Conservation (phyloP, 768 basidiomycete genomes). For the Mrakia hoshinonis region DNA sequence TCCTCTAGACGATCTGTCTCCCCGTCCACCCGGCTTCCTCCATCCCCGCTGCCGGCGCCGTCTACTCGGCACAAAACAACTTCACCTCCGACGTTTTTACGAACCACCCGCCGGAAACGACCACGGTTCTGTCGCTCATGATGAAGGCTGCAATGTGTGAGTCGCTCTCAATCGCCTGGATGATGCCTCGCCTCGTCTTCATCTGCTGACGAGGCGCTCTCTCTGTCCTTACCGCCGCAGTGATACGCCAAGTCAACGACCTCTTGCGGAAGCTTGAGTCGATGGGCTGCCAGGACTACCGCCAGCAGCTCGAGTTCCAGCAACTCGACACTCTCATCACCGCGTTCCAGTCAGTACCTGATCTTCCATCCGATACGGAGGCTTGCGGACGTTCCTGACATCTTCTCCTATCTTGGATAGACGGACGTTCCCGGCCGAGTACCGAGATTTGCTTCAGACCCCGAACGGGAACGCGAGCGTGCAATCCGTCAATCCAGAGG, state of each 20-base stretch:
- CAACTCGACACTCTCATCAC: conserved; percentile 9
- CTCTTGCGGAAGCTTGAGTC: background rate
- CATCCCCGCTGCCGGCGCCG: background rate
- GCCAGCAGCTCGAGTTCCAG: conserved; percentile 6
- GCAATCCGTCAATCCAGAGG: background rate
- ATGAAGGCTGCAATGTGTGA: background rate
- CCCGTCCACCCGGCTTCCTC: background rate
- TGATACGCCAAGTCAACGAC: conserved; percentile 4
- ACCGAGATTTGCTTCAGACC: background rate
- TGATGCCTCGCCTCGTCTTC: no score
- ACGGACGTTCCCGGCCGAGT: conserved; percentile 4
- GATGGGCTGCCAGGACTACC: background rate
- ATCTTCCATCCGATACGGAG: background rate
- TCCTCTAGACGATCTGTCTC: conserved; percentile 11
- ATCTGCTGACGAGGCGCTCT: background rate
- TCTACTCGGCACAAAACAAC: background rate
- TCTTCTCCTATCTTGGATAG: background rate
- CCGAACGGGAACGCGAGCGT: background rate
- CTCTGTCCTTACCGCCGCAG: background rate
- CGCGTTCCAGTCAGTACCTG: conserved; percentile 6
- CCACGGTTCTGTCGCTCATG: background rate
- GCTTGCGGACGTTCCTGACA: background rate
- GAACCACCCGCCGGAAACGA: background rate
- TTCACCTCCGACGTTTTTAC: conserved; percentile 3
- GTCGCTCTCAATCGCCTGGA: background rate